Evolutionary conservation across 2,329 filamentous ascomycete genomes (phyloP), one percentile per base, ranked within the genome.

Genomic region (Alternaria viburni): DNA sequence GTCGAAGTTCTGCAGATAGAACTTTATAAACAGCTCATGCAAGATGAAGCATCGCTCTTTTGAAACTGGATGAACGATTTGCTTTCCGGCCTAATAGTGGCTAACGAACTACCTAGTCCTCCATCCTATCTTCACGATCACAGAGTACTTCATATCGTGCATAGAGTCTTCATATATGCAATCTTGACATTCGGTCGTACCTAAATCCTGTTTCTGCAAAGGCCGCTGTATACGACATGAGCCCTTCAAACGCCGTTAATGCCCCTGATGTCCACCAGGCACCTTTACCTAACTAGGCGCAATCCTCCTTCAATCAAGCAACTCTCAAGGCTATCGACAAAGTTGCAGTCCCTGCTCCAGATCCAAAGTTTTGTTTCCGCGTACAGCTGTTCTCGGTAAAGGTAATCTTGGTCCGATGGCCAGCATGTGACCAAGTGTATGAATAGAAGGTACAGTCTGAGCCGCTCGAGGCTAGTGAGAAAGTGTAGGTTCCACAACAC

Each of bases 361-460:
- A 3, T 52, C 49, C 49, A 52, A 23, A 52, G 13, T 25, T 41
- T 36, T 52, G 49, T 52, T 36, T 21, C 30, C 19, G 36, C 49
- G 19, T 41, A 41, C 28, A 30, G 49, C 13, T n/a, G 21, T 15
- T 52, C 15, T 36, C 49, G 19, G 19, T 44, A n/a, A 15, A 41
- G 52, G 30, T 36, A 44, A 45, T 47, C 57, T 47, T 50, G 69
- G 72, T 75, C 74, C 71, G 56, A 77, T 78, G 74, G 61, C 72
- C 77, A 77, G 73, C 74, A 79, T 73, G 67, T 69, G 72, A 77
- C 76, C 71, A 71, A 63, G 50, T 47, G 32, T 45, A 52, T 49
- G 49, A 41, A 54, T 43, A 17, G 50, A 55, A 62, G 50, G 51
- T 54, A 59, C 56, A 55, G 17, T 49, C 41, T 30, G 44, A 49